phyloP scores from a whole-genome alignment of 805 yeast genomes.

The Suhomyces sp. region DNA sequence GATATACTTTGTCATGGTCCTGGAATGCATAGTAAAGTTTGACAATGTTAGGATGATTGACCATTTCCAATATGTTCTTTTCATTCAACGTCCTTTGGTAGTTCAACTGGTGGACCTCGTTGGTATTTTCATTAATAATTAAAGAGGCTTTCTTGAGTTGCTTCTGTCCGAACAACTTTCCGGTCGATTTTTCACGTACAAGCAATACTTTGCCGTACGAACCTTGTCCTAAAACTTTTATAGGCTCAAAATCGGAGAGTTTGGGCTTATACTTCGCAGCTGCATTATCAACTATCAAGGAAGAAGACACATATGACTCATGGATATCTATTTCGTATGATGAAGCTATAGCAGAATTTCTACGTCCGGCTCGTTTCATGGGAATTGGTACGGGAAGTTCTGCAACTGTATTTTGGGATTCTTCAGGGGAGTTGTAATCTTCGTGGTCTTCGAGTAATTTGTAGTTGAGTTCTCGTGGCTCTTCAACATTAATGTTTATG shows the following conservation, averaged over 20 bases:
- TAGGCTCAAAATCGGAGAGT: conserved; percentile 39
- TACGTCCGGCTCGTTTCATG: conserved; percentile 11
- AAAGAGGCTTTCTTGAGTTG: conserved; percentile 39
- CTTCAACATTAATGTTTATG: neutral
- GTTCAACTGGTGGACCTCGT: conserved; percentile 31
- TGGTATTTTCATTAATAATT: conserved; percentile 29
- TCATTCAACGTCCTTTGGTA: conserved; percentile 41
- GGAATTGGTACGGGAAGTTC: conserved; percentile 20
- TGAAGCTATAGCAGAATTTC: conserved; percentile 26
- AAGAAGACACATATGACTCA: conserved; percentile 29
- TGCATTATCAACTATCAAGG: conserved; percentile 14
- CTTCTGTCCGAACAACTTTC: conserved; percentile 42
- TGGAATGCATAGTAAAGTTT: conserved; percentile 44
- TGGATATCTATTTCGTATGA: conserved; percentile 35
- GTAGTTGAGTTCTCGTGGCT: conserved; percentile 17
- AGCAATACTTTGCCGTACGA: conserved; percentile 43
- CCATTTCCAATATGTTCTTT: conserved; percentile 38
- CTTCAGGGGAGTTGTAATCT: conserved; percentile 9
- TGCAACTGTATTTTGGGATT: conserved; percentile 10
- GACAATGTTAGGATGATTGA: conserved; percentile 44
- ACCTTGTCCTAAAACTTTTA: conserved; percentile 44
- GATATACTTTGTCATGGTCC: conserved; percentile 41
- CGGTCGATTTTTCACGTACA: conserved; percentile 36
- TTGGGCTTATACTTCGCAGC: conserved; percentile 20
- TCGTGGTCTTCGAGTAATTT: conserved; percentile 9